Evolutionary conservation across 768 basidiomycete species (phyloP), one percentile per base, ranked within the genome.

Genomic region (Lactarius psammicola): DNA sequence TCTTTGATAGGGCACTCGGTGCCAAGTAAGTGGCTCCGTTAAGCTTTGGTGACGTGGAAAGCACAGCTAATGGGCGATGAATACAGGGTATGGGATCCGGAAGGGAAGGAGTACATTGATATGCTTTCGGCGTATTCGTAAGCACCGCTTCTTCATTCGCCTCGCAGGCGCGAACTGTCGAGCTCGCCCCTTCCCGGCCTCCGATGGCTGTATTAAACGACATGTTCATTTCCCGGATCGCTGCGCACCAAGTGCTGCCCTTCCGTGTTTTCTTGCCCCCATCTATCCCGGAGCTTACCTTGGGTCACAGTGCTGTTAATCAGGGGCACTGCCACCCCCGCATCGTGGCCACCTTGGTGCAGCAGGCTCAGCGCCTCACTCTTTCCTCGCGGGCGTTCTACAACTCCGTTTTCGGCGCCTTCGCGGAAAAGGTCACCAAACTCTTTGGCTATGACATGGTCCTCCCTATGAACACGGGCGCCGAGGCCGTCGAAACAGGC

Each of bases 41-140:
- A 75, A 69, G 80, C 75, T 56, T n/a, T 65, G 67, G 65, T 68
- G 70, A 55, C 64, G 62, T 36, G 6, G 40, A 33, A 18, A 36
- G 31, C 8, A 59, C 60, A 38, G 59, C 70, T 72, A 57, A 74
- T 58, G 36, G 28, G 13, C 33, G 54, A 68, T 66, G 51, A 60
- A 62, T 58, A 59, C 59, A 86, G 85, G 70, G 93, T 94, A 75
- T 96, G 92, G 91, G 95, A 97, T 74, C 91, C 90, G 3, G 95
- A 96, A 82, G 95, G 95, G 68, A 88, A 85, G 59, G 90, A 95
- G 74, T 99, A 97, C 78, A 94, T 98, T 68, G 97, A 99, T 74
- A 97, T 98, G 92, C 82, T 99, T 23, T 92, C 93, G 54, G 97
- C 97, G 33, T 98, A 98, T 79, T 95, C 93, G 92, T 95, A 75